Evolutionary conservation across 179 eudicot species (phyloP).

Genomic region (Corrigiola litoralis): DNA sequence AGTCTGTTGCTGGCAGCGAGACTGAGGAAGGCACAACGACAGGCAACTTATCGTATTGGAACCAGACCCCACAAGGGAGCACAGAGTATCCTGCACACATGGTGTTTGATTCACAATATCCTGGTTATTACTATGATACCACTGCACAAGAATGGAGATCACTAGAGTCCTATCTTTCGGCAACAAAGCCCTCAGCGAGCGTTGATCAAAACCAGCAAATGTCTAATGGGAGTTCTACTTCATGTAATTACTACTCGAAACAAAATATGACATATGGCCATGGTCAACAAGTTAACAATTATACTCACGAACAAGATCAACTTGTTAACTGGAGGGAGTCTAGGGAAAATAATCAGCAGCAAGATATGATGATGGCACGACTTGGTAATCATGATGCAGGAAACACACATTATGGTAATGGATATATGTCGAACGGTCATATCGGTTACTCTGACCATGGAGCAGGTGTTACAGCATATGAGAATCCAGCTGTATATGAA

Average conservation of each 20-base stretch:
- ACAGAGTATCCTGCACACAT: conserved; percentile 62
- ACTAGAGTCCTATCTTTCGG: conserved; percentile 46
- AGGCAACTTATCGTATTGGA: conserved; percentile 16
- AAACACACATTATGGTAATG: conserved; percentile 25
- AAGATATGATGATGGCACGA: conserved; percentile 27
- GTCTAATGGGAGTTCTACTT: conserved; percentile 31
- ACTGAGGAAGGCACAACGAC: conserved; percentile 19
- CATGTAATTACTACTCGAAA: conserved; percentile 13
- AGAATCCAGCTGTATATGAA: conserved; percentile 16
- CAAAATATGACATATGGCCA: conserved; percentile 16
- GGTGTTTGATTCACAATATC: conserved; percentile 87
- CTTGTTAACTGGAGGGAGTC: conserved; percentile 32
- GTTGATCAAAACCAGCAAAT: conserved; percentile 27
- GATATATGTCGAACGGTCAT: conserved; percentile 19
- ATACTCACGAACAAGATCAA: conserved; percentile 23
- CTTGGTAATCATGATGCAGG: conserved; percentile 29
- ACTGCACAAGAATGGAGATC: conserved; percentile 60
- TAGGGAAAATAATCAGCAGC: conserved; percentile 29
- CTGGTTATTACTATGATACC: conserved; percentile 87
- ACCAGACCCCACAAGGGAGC: conserved; percentile 32
- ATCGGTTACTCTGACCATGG: neutral
- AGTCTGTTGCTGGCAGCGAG: conserved; percentile 36
- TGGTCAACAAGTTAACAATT: conserved; percentile 17
- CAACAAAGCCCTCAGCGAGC: conserved; percentile 30
- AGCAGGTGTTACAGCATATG: neutral